Evolutionary conservation across 352 stramenopile species (phyloP), one percentile per base, ranked within the genome.

Genomic region (Globisporangium viniferum): DNA sequence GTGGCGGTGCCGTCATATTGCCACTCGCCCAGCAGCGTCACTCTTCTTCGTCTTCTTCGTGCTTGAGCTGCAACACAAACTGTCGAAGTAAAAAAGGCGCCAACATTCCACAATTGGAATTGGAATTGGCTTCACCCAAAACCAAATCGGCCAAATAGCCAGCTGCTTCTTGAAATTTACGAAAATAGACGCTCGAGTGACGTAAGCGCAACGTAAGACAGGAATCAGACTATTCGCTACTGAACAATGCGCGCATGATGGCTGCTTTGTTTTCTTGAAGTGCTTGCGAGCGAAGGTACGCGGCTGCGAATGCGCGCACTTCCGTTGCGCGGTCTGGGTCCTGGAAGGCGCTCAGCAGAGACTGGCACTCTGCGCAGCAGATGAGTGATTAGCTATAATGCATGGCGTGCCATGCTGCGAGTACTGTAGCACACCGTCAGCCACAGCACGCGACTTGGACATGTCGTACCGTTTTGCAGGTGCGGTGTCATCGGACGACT

Each of bases 171-270:
- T 18, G 2, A n/a, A 44, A 65, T 22, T 46, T 33, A 58, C 59
- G 6, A 18, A 57, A 65, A 15, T 60, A 60, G 55, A 5, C 29
- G 2, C 6, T 39, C 12, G 6, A 24, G 54, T 33, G 35, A 27
- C 27, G 27, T 46, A 64, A 56, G 39, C 59, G 39, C n/a, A 64
- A 59, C 51, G 33, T 46, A 20, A 51, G 57, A 51, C 12, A 4
- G 20, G 7, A 46, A 20, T 48, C 14, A 14, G 9, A 48, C 9
- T 24, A 39, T 10, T 33, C 48, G 24, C 27, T 48, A 3, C 18
- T 63, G 35, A 69, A 71, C 7, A 71, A 29, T 15, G 59, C 59
- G 22, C 5, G 5, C 5, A 20, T 62, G 44, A 71, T 67, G 20
- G 7, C 22, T 39, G 51, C 66, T 29, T 27, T 56, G 59, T 71